Percentiles rank a stretch among this genome's conserved stretches.
Conservation (phyloP, 2,329 filamentous ascomycete species). For the Penicillium italicum region DNA sequence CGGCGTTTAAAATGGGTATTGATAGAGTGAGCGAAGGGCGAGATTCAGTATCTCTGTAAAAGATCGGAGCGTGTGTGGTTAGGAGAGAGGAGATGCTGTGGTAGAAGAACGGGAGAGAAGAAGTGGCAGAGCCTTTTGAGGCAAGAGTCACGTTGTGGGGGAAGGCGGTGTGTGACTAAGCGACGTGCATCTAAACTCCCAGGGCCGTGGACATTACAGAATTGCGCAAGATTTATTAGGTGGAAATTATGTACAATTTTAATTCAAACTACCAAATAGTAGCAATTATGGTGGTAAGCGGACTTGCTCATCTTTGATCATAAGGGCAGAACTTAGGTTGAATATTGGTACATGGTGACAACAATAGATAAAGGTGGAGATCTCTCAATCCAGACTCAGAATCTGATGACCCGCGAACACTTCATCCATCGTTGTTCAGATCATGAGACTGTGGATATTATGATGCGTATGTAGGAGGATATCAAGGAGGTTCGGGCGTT, state of each 20-base stretch:
- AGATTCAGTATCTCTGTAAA: conserved; percentile 35
- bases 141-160: conserved; percentile 29
- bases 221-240: background rate
- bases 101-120: conserved; percentile 29
- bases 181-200: conserved; percentile 5
- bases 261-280: background rate
- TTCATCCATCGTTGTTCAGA: background rate
- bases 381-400: background rate
- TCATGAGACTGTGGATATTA: background rate
- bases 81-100: conserved; percentile 20
- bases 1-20: conserved; percentile 41
- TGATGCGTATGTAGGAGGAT: conserved; percentile 4
- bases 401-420: background rate
- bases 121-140: conserved; percentile 38
- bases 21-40: conserved; percentile 28
- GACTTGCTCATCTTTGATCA: background rate
- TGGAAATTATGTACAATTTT: background rate
- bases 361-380: background rate
- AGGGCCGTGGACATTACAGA: background rate
- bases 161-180: conserved; percentile 37
- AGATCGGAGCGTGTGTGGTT: conserved; percentile 22
- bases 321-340: conserved; percentile 4
- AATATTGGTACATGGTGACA: conserved; percentile 14
- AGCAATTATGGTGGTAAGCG: background rate
- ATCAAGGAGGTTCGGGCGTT: conserved; percentile 24